These are phyloP conservation scores for Aspergillus diversus DNA, from an alignment of 495 filamentous ascomycete species.

Conservation along the genomic window DNA sequence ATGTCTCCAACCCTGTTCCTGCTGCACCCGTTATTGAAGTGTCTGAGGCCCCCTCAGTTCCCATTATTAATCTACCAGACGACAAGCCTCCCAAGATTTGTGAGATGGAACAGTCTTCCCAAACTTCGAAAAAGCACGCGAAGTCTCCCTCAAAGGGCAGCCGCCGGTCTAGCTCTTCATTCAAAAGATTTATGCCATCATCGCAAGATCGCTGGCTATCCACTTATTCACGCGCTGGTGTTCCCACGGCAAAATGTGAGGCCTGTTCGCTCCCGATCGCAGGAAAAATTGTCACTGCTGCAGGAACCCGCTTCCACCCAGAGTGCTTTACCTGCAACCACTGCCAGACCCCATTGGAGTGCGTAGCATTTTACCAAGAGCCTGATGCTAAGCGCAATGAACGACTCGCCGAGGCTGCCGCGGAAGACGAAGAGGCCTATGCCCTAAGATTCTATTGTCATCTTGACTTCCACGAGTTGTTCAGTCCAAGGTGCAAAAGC, in stretches of 20 bases:
- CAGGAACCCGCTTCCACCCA: constrained; percentile 84
- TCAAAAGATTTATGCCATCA: constrained; percentile 30
- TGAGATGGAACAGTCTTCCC: constrained; percentile 30
- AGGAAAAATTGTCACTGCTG: constrained; percentile 86
- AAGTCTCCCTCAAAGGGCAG: constrained; percentile 30
- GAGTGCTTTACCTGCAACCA: constrained; percentile 90
- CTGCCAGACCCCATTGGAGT: constrained; percentile 86
- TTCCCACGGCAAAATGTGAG: constrained; percentile 76
- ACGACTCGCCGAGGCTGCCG: constrained; percentile 63
- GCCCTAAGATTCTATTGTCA: constrained; percentile 91
- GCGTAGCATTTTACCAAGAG: constrained; percentile 94
- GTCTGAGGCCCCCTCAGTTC: constrained; percentile 57
- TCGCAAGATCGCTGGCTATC: constrained; percentile 42
- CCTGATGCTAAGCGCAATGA: constrained; percentile 70
- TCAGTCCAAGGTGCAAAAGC: constrained; percentile 89
- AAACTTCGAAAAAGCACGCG: constrained; percentile 15
- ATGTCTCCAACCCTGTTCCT: constrained; percentile 40
- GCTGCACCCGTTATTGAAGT: constrained; percentile 57
- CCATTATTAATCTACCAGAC: constrained; percentile 66
- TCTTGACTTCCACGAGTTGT: constrained; percentile 95
- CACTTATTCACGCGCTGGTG: constrained; percentile 56
- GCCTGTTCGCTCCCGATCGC: constrained; percentile 83
- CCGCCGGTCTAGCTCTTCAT: constrained; percentile 22
- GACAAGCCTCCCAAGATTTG: constrained; percentile 47
- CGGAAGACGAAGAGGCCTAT: constrained; percentile 60